These are phyloP conservation scores for Pythium diclinum DNA, from an alignment of 352 stramenopile species.

Conservation along the genomic window DNA sequence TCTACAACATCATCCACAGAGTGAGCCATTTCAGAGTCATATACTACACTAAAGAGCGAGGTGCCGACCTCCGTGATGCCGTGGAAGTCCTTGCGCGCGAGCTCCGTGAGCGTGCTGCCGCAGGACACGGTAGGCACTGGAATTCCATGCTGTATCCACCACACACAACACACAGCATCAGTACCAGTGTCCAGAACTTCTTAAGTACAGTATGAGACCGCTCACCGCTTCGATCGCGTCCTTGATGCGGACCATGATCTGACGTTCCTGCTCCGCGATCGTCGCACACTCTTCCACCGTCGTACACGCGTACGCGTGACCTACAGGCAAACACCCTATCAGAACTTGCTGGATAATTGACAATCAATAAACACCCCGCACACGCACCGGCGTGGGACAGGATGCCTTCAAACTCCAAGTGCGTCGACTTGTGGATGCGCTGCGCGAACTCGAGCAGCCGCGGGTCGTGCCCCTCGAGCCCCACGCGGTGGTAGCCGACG, in stretches of 20 bases:
- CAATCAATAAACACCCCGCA: background rate
- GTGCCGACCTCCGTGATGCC: conserved; percentile 60
- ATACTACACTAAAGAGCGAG: background rate
- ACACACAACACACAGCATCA: background rate
- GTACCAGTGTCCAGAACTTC: background rate
- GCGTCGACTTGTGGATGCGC: conserved; percentile 46
- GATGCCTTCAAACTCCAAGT: conserved; percentile 53
- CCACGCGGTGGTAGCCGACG: conserved; percentile 73
- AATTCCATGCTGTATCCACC: conserved; percentile 34
- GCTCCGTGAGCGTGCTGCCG: conserved; percentile 65
- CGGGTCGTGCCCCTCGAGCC: conserved; percentile 54
- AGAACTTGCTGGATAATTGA: background rate
- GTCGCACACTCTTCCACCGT: conserved; percentile 44
- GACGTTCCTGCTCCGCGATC: conserved; percentile 56
- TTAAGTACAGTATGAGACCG: background rate
- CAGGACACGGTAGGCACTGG: conserved; percentile 58
- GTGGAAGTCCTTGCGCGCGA: conserved; percentile 50
- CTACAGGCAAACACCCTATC: conserved; percentile 18
- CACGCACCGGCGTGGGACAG: conserved; percentile 52
- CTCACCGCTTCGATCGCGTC: conserved; percentile 38
- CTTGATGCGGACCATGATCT: conserved; percentile 69
- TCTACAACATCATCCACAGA: conserved; percentile 24
- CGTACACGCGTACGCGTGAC: conserved; percentile 57
- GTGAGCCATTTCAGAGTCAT: background rate
- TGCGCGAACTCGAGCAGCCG: conserved; percentile 47